Evolutionary conservation across 169 alveolate genomes (phyloP).

Genomic region (Babesia sp.): DNA sequence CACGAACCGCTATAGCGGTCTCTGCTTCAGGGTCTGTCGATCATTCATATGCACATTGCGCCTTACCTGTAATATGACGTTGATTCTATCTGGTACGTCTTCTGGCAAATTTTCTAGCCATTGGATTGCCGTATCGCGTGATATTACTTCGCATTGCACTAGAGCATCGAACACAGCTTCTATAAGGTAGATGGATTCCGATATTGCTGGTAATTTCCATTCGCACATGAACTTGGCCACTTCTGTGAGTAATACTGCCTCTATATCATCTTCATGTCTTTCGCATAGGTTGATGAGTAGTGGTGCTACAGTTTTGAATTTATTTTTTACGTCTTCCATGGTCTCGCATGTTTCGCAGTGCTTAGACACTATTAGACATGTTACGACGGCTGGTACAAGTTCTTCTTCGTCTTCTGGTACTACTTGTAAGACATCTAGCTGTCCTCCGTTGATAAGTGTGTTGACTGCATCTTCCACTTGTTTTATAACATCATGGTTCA

Average conservation of each 20-base stretch:
- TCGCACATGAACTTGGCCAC: constrained; percentile 41
- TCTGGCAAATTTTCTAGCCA: constrained; percentile 54
- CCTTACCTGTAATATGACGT: constrained; percentile 59
- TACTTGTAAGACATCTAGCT: neutral
- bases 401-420: constrained; percentile 46
- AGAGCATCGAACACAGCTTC: constrained; percentile 68
- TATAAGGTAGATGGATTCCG: constrained; percentile 54
- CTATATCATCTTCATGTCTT: constrained; percentile 25
- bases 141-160: constrained; percentile 25
- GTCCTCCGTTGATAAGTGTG: constrained; percentile 15
- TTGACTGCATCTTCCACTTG: constrained; percentile 32
- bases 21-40: constrained; percentile 27
- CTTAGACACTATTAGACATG: constrained; percentile 55
- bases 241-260: constrained; percentile 46
- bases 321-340: constrained; percentile 25
- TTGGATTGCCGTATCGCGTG: constrained; percentile 21
- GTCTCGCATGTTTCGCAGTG: constrained; percentile 40
- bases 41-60: neutral
- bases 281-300: constrained; percentile 24
- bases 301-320: constrained; percentile 21
- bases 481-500: constrained; percentile 31
- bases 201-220: constrained; percentile 60
- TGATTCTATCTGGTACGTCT: constrained; percentile 62
- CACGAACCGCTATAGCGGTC: constrained; percentile 23
- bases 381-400: constrained; percentile 58